Evolutionary conservation across 805 yeast species (phyloP).

Genomic region (Myxozyma neotropica): DNA sequence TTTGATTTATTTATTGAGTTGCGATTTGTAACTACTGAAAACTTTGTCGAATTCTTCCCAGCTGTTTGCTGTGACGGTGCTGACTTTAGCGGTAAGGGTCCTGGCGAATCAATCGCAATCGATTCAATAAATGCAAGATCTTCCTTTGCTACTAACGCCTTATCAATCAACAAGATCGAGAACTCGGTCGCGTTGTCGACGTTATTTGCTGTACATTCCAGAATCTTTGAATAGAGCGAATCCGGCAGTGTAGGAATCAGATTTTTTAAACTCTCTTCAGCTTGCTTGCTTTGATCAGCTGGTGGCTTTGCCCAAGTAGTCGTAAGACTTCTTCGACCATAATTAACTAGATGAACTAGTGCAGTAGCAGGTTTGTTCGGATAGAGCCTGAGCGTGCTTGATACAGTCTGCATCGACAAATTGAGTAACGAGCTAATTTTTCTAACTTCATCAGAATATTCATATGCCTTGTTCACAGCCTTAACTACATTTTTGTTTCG

Average conservation of each 20-base stretch:
- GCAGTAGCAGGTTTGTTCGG: conserved; percentile 7
- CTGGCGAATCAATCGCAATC: background rate
- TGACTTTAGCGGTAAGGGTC: background rate
- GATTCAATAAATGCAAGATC: background rate
- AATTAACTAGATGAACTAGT: conserved; percentile 1
- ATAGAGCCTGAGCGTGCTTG: background rate
- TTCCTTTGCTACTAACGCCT: background rate
- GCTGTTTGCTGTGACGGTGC: background rate
- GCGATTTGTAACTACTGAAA: background rate
- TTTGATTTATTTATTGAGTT: background rate
- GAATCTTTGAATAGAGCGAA: background rate
- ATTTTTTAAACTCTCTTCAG: background rate
- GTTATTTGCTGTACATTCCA: conserved; percentile 2
- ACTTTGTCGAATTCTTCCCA: background rate
- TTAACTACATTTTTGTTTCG: background rate
- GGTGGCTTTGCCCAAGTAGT: conserved; percentile 1
- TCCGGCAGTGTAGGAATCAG: conserved; percentile 10
- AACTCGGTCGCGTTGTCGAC: conserved; percentile 13
- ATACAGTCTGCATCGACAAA: background rate
- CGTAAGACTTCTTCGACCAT: background rate
- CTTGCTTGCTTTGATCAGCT: background rate
- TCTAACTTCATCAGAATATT: background rate
- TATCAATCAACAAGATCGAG: conserved; percentile 6
- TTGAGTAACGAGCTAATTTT: background rate
- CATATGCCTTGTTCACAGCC: background rate